These are phyloP conservation scores for Pythium apleroticum DNA, from an alignment of 352 stramenopile species.

Conservation along the genomic window DNA sequence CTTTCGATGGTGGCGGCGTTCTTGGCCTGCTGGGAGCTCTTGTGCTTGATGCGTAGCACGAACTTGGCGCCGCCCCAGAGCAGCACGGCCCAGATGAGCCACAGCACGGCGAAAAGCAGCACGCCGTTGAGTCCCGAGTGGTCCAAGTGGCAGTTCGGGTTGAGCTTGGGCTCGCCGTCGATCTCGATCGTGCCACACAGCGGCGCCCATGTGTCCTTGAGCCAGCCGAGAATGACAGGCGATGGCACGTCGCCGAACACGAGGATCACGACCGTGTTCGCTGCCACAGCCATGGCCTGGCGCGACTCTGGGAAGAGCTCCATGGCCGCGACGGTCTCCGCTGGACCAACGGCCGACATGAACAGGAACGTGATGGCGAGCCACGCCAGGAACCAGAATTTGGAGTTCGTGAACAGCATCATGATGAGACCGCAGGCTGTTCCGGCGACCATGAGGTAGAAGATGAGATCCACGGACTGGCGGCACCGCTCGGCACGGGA, in stretches of 20 bases:
- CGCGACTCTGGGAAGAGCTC: slow-evolving; percentile 86
- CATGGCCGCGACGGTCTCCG: slow-evolving; percentile 88
- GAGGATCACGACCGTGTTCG: slow-evolving; percentile 92
- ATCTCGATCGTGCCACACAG: slow-evolving; percentile 71
- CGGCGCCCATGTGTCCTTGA: slow-evolving; percentile 93
- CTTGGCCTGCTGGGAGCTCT: not conserved
- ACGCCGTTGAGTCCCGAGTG: slow-evolving; percentile 48
- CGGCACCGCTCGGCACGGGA: slow-evolving; percentile 37
- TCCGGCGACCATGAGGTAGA: slow-evolving; percentile 46
- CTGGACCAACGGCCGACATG: slow-evolving; percentile 74
- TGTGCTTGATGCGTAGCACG: slow-evolving; percentile 16
- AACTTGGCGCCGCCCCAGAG: slow-evolving; percentile 36
- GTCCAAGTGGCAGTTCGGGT: slow-evolving; percentile 48
- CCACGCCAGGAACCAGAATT: slow-evolving; percentile 60
- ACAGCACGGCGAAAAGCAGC: slow-evolving; percentile 54
- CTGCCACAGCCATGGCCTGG: slow-evolving; percentile 88
- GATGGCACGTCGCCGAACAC: slow-evolving; percentile 93
- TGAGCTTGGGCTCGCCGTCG: slow-evolving; percentile 40
- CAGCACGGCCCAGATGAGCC: slow-evolving; percentile 61
- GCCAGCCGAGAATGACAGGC: slow-evolving; percentile 89
- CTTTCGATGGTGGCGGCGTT: slow-evolving; percentile 17
- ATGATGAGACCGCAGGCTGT: slow-evolving; percentile 51
- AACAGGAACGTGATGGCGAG: slow-evolving; percentile 72
- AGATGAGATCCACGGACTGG: slow-evolving; percentile 41
- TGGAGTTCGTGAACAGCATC: slow-evolving; percentile 51